These are phyloP conservation scores for Betula pendula DNA, from an alignment of 306 rosid genomes.

Conservation along the genomic window DNA sequence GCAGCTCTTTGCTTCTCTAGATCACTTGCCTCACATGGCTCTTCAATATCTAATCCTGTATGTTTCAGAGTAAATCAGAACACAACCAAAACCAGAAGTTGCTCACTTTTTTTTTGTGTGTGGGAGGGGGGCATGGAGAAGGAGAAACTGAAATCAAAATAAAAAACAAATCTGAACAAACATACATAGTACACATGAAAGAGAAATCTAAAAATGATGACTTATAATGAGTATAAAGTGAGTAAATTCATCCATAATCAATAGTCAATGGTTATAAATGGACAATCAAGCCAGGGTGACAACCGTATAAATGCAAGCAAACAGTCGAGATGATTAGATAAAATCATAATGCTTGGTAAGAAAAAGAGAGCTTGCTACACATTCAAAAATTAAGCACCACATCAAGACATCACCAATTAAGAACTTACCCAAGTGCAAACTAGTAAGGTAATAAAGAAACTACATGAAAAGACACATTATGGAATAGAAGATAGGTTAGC, in stretches of 20 bases:
- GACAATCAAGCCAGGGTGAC: not conserved
- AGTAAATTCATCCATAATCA: not conserved
- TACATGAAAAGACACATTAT: not conserved
- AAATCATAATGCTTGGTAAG: not conserved
- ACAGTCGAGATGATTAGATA: not conserved
- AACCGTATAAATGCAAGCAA: not conserved
- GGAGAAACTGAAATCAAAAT: slow-evolving; percentile 1
- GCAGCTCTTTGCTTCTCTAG: slow-evolving; percentile 63
- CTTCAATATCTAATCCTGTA: slow-evolving; percentile 63
- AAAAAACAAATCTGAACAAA: slow-evolving; percentile 13
- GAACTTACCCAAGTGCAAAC: not conserved
- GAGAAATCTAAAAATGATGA: not conserved
- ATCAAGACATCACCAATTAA: not conserved
- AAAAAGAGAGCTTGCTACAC: not conserved
- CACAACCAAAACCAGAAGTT: slow-evolving; percentile 10
- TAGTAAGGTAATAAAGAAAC: not conserved
- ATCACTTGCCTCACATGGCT: slow-evolving; percentile 75
- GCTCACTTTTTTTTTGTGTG: not conserved
- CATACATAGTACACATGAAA: not conserved
- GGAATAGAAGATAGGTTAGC: not conserved
- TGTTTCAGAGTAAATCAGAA: slow-evolving; percentile 29
- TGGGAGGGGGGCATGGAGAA: not conserved
- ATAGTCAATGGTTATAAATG: not conserved
- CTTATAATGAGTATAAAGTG: not conserved
- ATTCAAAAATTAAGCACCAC: not conserved